Evolutionary conservation across 139 green algal genomes (phyloP).

Genomic region (Chlorella sp.): DNA sequence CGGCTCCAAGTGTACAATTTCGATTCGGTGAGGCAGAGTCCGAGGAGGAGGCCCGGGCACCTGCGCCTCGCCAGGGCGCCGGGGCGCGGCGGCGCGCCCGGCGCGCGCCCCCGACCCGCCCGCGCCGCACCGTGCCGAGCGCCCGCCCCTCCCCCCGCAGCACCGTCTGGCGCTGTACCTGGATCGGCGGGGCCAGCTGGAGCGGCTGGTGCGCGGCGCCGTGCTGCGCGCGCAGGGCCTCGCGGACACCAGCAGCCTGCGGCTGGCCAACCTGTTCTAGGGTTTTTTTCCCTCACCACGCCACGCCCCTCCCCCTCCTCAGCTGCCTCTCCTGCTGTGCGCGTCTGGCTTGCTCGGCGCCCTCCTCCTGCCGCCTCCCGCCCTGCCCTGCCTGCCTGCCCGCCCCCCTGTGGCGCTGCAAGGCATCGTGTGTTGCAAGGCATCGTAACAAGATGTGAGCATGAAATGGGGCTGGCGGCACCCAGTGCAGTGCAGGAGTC

Average conservation of each 20-base stretch:
- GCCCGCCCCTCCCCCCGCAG: not conserved
- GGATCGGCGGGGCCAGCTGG: conserved; percentile 54
- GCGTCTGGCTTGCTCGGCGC: too few species aligned
- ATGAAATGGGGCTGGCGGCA: too few species aligned
- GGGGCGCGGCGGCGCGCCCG: not conserved
- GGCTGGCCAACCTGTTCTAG: conserved; percentile 60
- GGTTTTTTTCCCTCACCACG: too few species aligned
- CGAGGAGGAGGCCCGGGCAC: not conserved
- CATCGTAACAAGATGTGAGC: too few species aligned
- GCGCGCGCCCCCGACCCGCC: not conserved
- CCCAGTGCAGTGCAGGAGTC: too few species aligned
- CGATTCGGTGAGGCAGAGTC: not conserved
- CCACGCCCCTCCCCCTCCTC: too few species aligned
- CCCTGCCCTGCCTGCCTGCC: too few species aligned
- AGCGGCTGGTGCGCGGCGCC: conserved; percentile 61
- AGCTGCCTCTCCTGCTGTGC: too few species aligned
- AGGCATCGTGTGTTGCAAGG: too few species aligned
- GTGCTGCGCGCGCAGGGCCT: conserved; percentile 41
- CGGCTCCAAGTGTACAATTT: not conserved
- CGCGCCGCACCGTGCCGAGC: not conserved
- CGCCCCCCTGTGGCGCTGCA: too few species aligned
- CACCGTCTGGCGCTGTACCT: conserved; percentile 83
- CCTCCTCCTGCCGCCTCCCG: too few species aligned
- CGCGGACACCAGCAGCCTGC: conserved; percentile 17
- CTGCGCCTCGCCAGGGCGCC: not conserved